Evolutionary conservation across 148 eudicot species (phyloP).

Genomic region (Chenopodium album): DNA sequence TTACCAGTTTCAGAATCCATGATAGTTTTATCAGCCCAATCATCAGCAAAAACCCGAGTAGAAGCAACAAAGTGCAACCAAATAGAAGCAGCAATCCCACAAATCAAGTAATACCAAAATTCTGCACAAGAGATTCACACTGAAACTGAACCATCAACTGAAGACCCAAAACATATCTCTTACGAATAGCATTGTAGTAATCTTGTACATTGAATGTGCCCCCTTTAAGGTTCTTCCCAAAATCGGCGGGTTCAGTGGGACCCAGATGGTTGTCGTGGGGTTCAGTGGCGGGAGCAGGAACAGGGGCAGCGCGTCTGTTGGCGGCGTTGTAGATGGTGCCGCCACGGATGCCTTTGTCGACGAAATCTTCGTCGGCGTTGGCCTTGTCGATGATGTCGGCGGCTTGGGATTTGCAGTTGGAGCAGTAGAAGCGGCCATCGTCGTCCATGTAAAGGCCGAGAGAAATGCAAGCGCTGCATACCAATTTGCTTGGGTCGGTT

Average conservation of each 20-base stretch:
- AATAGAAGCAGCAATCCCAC: conserved; percentile 55
- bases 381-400: conserved; percentile 54
- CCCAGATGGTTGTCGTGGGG: conserved; percentile 27
- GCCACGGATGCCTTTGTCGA: conserved; percentile 14
- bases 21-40: conserved; percentile 61
- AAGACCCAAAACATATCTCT: conserved; percentile 65
- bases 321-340: conserved; percentile 33
- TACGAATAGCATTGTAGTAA: conserved; percentile 47
- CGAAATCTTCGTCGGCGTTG: conserved; percentile 52
- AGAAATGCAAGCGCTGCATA: conserved; percentile 48
- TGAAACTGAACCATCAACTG: conserved; percentile 69
- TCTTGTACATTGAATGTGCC: conserved; percentile 25
- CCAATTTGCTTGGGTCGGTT: conserved; percentile 13
- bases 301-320: conserved; percentile 27
- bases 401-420: conserved; percentile 48
- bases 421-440: conserved; percentile 72
- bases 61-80: conserved; percentile 60
- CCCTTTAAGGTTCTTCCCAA: conserved; percentile 30
- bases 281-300: not conserved
- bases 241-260: conserved; percentile 63
- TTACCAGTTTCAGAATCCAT: conserved; percentile 46
- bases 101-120: conserved; percentile 50
- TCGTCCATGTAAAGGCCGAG: conserved; percentile 40
- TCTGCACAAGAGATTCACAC: conserved; percentile 59
- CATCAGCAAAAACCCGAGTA: conserved; percentile 47